phyloP scores from a whole-genome alignment of 2,329 filamentous ascomycete genomes.

The Pseudogymnoascus sp. region DNA sequence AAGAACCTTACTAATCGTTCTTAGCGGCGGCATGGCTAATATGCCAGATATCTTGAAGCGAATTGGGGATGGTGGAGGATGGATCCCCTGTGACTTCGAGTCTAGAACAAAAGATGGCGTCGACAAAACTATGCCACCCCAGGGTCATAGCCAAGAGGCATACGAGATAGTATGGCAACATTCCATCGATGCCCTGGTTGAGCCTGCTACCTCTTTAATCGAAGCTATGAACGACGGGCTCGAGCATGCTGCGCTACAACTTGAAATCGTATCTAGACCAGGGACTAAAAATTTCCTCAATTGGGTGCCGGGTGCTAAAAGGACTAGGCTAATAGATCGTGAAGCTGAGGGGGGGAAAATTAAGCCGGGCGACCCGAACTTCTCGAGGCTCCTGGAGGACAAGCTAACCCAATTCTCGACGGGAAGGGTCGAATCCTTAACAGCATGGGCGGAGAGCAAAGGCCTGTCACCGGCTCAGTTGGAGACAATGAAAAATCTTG shows the following conservation, averaged over 20 bases:
- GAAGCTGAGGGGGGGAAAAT: not conserved
- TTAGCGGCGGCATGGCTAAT: not conserved
- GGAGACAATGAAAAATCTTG: not conserved
- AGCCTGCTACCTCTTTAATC: constrained; percentile 9
- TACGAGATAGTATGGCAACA: constrained; percentile 8
- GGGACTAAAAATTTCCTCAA: not conserved
- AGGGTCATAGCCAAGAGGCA: not conserved
- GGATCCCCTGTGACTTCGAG: constrained; percentile 6
- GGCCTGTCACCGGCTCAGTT: constrained; percentile 1
- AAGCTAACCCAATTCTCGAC: not conserved
- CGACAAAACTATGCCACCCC: not conserved
- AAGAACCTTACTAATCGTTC: not conserved
- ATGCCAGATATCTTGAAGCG: constrained; percentile 8
- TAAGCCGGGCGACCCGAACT: not conserved
- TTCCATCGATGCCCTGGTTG: constrained; percentile 5
- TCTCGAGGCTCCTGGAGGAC: not conserved
- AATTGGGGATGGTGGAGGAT: constrained; percentile 6
- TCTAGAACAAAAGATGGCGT: not conserved
- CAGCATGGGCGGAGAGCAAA: constrained; percentile 6
- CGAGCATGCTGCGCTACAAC: constrained; percentile 3
- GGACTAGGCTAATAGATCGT: not conserved
- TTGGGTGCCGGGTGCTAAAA: constrained; percentile 8
- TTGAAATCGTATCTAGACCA: constrained; percentile 4
- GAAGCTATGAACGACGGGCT: constrained; percentile 4
- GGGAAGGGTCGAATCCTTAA: not conserved